phyloP scores from a whole-genome alignment of 192 early-diverging fungal species.

The Fimicolochytrium jonesii region DNA sequence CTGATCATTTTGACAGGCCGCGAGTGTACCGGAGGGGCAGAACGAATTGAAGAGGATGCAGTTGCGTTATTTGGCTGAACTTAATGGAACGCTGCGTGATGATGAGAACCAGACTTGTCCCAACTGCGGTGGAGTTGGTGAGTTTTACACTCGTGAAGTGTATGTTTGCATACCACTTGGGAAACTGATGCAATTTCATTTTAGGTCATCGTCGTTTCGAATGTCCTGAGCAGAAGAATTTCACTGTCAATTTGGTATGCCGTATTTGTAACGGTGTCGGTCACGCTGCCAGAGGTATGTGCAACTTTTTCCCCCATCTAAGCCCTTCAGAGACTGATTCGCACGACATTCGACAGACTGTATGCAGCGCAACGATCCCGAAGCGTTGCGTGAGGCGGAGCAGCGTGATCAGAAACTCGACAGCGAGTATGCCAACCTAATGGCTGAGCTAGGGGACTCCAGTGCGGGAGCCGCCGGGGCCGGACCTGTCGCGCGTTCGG shows the following conservation, averaged over 20 bases:
- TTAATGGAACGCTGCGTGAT: constrained; percentile 95
- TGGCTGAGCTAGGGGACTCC: constrained; percentile 86
- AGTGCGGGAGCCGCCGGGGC: constrained; percentile 2
- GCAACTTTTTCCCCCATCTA: neutral
- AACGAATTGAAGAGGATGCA: constrained; percentile 95
- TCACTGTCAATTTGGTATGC: constrained; percentile 82
- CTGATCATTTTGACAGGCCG: constrained; percentile 54
- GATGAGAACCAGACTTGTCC: constrained; percentile 91
- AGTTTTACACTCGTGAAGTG: neutral
- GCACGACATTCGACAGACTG: constrained; percentile 62
- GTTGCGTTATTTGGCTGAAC: constrained; percentile 85
- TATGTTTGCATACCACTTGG: neutral
- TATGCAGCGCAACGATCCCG: constrained; percentile 78
- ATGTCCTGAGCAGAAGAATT: constrained; percentile 84
- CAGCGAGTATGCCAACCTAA: constrained; percentile 83
- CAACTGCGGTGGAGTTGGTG: constrained; percentile 78
- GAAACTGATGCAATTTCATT: neutral
- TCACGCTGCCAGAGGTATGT: constrained; percentile 73
- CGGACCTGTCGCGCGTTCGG: neutral
- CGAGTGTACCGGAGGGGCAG: constrained; percentile 84
- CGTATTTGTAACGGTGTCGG: constrained; percentile 85
- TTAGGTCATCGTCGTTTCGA: constrained; percentile 86
- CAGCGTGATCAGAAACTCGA: constrained; percentile 84
- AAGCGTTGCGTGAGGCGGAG: constrained; percentile 61
- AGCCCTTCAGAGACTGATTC: neutral